phyloP scores from a whole-genome alignment of 495 filamentous ascomycete species.

The Penicillium longicatenatum region DNA sequence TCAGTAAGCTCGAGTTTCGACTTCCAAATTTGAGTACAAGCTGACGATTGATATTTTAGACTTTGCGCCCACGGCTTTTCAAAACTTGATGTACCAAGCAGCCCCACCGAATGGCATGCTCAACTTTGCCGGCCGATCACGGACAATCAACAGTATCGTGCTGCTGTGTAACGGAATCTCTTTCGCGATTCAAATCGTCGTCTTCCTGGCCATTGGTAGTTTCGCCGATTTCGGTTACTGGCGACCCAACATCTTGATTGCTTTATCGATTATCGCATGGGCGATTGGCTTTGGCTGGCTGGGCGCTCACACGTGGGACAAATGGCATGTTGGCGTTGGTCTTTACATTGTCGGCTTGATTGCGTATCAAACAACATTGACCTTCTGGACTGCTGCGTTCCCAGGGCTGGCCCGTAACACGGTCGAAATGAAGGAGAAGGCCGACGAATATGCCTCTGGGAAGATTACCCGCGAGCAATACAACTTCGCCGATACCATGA shows the following conservation, averaged over 20 bases:
- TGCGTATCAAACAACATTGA: constrained; percentile 65
- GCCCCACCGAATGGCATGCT: constrained; percentile 51
- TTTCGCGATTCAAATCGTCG: constrained; percentile 62
- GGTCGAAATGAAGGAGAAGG: constrained; percentile 51
- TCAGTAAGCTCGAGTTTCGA: constrained; percentile 42
- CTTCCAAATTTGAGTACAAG: neutral
- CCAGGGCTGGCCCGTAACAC: constrained; percentile 63
- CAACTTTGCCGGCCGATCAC: constrained; percentile 49
- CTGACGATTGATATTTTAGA: constrained; percentile 29
- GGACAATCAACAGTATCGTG: constrained; percentile 62
- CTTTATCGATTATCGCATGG: constrained; percentile 57
- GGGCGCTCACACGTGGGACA: constrained; percentile 55
- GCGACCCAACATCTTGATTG: constrained; percentile 62
- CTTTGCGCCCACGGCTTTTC: constrained; percentile 67
- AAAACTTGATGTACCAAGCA: constrained; percentile 62
- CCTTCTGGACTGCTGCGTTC: constrained; percentile 69
- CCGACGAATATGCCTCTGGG: constrained; percentile 53
- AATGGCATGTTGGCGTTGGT: constrained; percentile 58
- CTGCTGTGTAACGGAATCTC: constrained; percentile 63
- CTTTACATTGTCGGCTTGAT: constrained; percentile 66
- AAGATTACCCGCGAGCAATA: constrained; percentile 59
- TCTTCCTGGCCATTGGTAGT: constrained; percentile 61
- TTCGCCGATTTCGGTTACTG: constrained; percentile 63
- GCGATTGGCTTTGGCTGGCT: constrained; percentile 66
- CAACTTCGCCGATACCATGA: constrained; percentile 61